Percentiles rank a stretch among this genome's conserved stretches.
Conservation (phyloP, 2,329 filamentous ascomycete species). For the Phialemonium atrogriseum region DNA sequence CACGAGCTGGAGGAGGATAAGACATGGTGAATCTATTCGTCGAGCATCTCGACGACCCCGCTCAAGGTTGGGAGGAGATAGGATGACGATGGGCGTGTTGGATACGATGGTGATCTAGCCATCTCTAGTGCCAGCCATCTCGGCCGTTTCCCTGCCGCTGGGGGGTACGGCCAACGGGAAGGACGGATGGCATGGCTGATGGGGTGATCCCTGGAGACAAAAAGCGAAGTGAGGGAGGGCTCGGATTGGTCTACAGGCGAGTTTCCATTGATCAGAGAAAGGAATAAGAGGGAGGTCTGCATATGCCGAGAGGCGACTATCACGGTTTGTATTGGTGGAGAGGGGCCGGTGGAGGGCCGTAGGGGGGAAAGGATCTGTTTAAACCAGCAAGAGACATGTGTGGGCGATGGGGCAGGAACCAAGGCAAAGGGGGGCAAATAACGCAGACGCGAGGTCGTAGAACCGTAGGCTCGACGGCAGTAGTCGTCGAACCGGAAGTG, state of each 20-base stretch:
- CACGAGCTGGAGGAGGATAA: slow-evolving; percentile 30
- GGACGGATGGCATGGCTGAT: slow-evolving; percentile 17
- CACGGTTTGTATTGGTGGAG: slow-evolving; percentile 27
- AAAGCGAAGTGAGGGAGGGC: no score
- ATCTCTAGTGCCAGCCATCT: slow-evolving; percentile 14
- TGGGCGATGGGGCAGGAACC: slow-evolving; percentile 6
- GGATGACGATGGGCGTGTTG: slow-evolving; percentile 19
- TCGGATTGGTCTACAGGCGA: slow-evolving; percentile 18
- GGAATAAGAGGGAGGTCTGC: slow-evolving; percentile 20
- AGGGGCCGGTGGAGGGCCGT: slow-evolving; percentile 17
- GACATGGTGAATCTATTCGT: slow-evolving; percentile 35
- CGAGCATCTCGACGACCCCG: slow-evolving; percentile 28
- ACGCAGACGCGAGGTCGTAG: slow-evolving; percentile 8
- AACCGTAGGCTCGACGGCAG: slow-evolving; percentile 15
- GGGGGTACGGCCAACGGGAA: slow-evolving; percentile 16
- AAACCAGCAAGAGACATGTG: slow-evolving; percentile 8
- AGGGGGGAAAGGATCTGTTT: slow-evolving; percentile 13
- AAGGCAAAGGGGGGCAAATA: slow-evolving; percentile 13
- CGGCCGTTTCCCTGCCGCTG: slow-evolving; percentile 11
- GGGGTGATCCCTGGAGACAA: slow-evolving; percentile 23
- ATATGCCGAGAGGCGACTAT: slow-evolving; percentile 31
- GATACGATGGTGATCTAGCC: slow-evolving; percentile 15
- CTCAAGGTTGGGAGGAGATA: slow-evolving; percentile 21
- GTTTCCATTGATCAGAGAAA: slow-evolving; percentile 26
- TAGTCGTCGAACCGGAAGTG: slow-evolving; percentile 6